These are phyloP conservation scores for Chlorella sp. DNA, from an alignment of 139 green algal genomes.

Conservation along the genomic window DNA sequence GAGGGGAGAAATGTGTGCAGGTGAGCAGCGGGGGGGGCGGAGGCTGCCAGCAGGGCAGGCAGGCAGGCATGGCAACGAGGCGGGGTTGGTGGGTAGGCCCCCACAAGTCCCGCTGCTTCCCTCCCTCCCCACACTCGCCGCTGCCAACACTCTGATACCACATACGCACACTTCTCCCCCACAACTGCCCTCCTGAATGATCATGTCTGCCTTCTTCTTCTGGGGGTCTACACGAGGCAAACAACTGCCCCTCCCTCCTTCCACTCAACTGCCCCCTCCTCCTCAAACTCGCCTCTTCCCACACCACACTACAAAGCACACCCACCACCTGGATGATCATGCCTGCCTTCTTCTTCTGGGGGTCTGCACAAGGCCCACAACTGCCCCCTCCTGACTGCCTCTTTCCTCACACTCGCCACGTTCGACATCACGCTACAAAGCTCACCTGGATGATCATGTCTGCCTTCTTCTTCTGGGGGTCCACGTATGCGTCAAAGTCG, in stretches of 20 bases:
- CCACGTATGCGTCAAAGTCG: conserved; percentile 99
- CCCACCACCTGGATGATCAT: conserved; percentile 98
- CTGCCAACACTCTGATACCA: too few relatives aligned
- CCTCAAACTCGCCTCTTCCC: too few relatives aligned
- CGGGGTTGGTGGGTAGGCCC: not conserved
- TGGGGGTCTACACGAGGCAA: conserved; percentile 99
- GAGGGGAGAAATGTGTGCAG: not conserved
- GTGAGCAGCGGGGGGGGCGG: too few relatives aligned
- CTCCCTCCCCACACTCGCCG: not conserved
- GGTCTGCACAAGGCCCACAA: too few relatives aligned
- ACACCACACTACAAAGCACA: too few relatives aligned
- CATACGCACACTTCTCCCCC: too few relatives aligned
- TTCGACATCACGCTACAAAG: too few relatives aligned
- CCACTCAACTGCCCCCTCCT: too few relatives aligned
- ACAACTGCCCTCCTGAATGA: too few relatives aligned
- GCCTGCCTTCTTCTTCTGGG: conserved; percentile 99
- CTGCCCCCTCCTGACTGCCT: too few relatives aligned
- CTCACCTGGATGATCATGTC: conserved; percentile 99
- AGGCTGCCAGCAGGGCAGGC: not conserved
- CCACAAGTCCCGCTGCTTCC: not conserved
- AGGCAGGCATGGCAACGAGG: not conserved
- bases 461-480: conserved; percentile 99
- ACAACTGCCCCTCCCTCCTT: too few relatives aligned
- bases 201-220: conserved; percentile 97
- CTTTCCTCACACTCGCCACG: too few relatives aligned